Percentiles rank a stretch among this genome's conserved stretches.
Evolutionary conservation across 352 stramenopile genomes (phyloP).

Genomic region (Chrysophaeum taylorii): DNA sequence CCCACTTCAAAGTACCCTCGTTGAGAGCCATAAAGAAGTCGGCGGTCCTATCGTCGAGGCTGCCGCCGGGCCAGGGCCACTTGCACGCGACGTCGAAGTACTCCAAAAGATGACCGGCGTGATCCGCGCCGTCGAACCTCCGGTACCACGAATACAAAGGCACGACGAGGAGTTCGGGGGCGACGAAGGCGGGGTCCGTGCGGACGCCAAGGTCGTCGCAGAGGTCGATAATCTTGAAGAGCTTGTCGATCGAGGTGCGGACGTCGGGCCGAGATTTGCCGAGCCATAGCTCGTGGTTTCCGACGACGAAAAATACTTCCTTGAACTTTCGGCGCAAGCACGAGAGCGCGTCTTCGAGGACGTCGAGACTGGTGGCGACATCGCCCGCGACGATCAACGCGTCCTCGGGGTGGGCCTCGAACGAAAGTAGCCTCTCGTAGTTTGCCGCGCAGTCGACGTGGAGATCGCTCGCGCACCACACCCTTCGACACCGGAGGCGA

Average conservation of each 20-base stretch:
- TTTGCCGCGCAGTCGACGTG: neutral
- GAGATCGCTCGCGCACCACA: neutral
- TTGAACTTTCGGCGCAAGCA: neutral
- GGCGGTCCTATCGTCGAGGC: neutral
- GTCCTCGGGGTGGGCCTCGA: neutral
- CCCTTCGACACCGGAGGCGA: neutral
- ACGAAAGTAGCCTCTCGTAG: neutral
- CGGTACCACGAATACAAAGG: neutral
- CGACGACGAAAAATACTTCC: slow-evolving; percentile 34
- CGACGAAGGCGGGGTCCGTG: slow-evolving; percentile 22
- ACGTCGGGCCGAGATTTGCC: too few relatives aligned
- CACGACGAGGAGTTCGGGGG: neutral
- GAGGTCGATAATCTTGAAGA: slow-evolving; percentile 22
- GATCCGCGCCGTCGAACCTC: neutral
- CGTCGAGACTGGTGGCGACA: neutral
- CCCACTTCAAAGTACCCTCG: neutral
- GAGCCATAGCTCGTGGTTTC: slow-evolving; percentile 44
- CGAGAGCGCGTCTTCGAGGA: neutral
- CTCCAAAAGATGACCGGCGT: neutral
- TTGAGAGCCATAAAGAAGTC: neutral
- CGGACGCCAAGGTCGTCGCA: slow-evolving; percentile 31
- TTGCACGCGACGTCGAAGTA: neutral
- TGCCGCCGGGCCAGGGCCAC: neutral
- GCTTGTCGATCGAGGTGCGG: slow-evolving; percentile 29
- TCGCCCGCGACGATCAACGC: neutral